Evolutionary conservation across 352 stramenopile species (phyloP), one percentile per base, ranked within the genome.

Genomic region (Chrysophaeum taylorii): DNA sequence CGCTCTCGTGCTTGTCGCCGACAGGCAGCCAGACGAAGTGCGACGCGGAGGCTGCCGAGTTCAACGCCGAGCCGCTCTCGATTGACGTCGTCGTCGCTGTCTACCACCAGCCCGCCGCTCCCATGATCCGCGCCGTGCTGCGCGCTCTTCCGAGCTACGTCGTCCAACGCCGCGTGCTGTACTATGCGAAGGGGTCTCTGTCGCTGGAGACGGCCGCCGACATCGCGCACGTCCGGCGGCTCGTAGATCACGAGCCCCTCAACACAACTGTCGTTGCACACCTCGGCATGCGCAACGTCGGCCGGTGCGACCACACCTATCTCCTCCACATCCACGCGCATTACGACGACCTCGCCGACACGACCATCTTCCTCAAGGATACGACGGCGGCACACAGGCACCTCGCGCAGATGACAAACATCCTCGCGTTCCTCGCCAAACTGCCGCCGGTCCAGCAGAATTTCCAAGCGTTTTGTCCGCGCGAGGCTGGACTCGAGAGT

Each of bases 361-460:
- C 48, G 48, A 60, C 48, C 18, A 33, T 60, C 18, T 60, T 60
- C 25, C 48, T 60, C 48, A 60, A 60, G 48, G 48, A 60, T 25
- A 60, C 48, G 48, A 60, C 48, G 48, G 18, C 21, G 18, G n/a
- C 18, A 25, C 48, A 60, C 48, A 25, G 15, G 18, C 48, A 60
- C 48, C 25, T 60, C 18, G 48, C 18, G 18, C 5, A 18, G 5
- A 60, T 60, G 48, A 25, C 25, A 9, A 60, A 60, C 48, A 25
- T 60, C 5, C 48, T 60, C 5, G 21, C 18, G 18, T 31, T 60
- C 18, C 18, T 25, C 18, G 18, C 18, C 5, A 25, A 18, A 25
- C 48, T 60, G 18, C 48, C 48, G 5, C n/a, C n/a, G n/a, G n/a
- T n/a, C n/a, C n/a, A n/a, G n/a, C 18, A 15, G 21, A 60, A 60